A percentile compares a stretch with the other conserved stretches of the same genome.
phyloP scores from a whole-genome alignment of 129 eudicot genomes.

The Silybum marianum region DNA sequence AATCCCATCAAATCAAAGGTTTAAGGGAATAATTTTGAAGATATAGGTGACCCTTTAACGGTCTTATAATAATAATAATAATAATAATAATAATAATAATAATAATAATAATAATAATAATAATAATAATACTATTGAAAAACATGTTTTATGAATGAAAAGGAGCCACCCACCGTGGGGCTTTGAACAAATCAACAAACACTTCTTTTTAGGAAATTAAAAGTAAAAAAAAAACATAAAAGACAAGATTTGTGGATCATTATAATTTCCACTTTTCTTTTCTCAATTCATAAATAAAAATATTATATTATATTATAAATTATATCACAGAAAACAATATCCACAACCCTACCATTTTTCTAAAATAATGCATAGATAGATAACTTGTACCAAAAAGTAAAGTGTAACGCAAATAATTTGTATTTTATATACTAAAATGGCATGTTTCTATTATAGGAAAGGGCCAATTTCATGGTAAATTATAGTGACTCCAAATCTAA shows the following conservation, averaged over 20 bases:
- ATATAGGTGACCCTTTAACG: conserved; percentile 30
- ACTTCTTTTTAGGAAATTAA: conserved; percentile 33
- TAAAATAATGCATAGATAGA: neutral
- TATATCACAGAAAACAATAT: conserved; percentile 17
- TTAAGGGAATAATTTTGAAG: neutral
- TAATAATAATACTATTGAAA: neutral
- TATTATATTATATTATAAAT: neutral
- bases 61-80: conserved; percentile 20
- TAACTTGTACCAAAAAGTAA: neutral
- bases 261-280: neutral
- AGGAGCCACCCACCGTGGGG: conserved; percentile 38
- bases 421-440: neutral
- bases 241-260: conserved; percentile 25
- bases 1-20: too few species aligned
- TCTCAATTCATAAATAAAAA: neutral
- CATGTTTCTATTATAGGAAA: neutral
- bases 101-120: neutral
- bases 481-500: neutral
- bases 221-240: conserved; percentile 9
- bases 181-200: conserved; percentile 16
- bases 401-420: neutral
- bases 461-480: neutral
- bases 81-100: too few species aligned
- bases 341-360: conserved; percentile 3
- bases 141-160: conserved; percentile 12